Evolutionary conservation across 1,139 yeast genomes (phyloP).

Genomic region (Hemisphaericaspora subhashii): DNA sequence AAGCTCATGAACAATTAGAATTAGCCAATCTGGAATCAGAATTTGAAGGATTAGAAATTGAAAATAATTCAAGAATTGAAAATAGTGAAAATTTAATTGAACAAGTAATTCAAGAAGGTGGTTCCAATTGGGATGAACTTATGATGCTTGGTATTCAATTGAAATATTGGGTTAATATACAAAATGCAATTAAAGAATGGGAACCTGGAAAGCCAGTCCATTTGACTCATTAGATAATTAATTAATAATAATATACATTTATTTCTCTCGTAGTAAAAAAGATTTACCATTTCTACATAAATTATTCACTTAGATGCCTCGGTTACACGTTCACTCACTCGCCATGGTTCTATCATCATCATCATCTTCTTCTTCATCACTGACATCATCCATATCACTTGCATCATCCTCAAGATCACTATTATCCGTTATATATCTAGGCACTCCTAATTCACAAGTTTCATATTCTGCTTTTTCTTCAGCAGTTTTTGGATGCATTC

Average conservation of each 20-base stretch:
- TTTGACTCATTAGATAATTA: constrained; percentile 49
- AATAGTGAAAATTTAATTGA: constrained; percentile 36
- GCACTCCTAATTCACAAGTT: constrained; percentile 61
- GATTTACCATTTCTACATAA: too few species aligned
- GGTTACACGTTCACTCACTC: constrained; percentile 36
- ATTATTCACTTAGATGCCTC: too few species aligned
- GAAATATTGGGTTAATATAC: constrained; percentile 83
- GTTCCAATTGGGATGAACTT: constrained; percentile 51
- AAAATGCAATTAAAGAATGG: constrained; percentile 75
- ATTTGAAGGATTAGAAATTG: constrained; percentile 49
- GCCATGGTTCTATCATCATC: constrained; percentile 50
- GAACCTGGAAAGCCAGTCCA: constrained; percentile 68
- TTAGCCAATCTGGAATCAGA: constrained; percentile 61
- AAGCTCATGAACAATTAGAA: constrained; percentile 75
- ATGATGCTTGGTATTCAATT: constrained; percentile 67
- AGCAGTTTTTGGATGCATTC: constrained; percentile 65
- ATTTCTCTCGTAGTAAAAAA: not conserved
- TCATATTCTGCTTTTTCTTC: constrained; percentile 61
- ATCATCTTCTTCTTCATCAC: constrained; percentile 25
- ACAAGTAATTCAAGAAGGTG: constrained; percentile 24
- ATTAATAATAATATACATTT: constrained; percentile 5
- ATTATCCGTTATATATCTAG: constrained; percentile 24
- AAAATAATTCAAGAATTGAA: constrained; percentile 55
- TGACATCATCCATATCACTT: constrained; percentile 25
- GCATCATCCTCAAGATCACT: constrained; percentile 30